These are phyloP conservation scores for Cavenderia fasciculata DNA, from an alignment of 78 protist genomes.

Conservation along the genomic window DNA sequence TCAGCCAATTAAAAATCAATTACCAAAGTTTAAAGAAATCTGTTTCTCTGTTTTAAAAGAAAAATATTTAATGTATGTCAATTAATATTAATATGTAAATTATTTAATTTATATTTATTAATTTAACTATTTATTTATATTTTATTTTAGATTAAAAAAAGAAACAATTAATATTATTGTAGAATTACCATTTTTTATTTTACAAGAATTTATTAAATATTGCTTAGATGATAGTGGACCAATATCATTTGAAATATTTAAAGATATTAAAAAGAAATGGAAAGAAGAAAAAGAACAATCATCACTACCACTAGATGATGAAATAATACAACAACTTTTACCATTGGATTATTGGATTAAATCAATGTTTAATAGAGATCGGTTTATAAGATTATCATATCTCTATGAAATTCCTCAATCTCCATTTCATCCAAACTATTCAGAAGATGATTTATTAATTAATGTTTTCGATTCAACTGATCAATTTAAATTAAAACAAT, in stretches of 20 bases:
- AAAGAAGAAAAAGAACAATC: too few species aligned
- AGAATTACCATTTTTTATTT: background rate
- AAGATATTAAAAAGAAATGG: too few species aligned
- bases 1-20: background rate
- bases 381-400: background rate
- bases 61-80: constrained; percentile 12
- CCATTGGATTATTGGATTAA: background rate
- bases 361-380: background rate
- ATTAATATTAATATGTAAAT: background rate
- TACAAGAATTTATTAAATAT: background rate
- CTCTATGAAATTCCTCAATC: background rate
- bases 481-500: background rate
- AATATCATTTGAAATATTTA: too few species aligned
- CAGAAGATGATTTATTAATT: too few species aligned
- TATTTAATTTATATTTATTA: background rate
- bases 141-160: background rate
- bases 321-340: background rate
- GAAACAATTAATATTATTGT: background rate
- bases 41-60: constrained; percentile 28
- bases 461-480: constrained; percentile 20
- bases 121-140: background rate
- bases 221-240: constrained; percentile 21
- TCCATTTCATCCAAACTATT: background rate
- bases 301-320: too few species aligned
- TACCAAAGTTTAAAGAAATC: constrained; percentile 18